Base-by-base conservation (phyloP, 202 grass and related monocot species). In the Digitaria exilis region DNA sequence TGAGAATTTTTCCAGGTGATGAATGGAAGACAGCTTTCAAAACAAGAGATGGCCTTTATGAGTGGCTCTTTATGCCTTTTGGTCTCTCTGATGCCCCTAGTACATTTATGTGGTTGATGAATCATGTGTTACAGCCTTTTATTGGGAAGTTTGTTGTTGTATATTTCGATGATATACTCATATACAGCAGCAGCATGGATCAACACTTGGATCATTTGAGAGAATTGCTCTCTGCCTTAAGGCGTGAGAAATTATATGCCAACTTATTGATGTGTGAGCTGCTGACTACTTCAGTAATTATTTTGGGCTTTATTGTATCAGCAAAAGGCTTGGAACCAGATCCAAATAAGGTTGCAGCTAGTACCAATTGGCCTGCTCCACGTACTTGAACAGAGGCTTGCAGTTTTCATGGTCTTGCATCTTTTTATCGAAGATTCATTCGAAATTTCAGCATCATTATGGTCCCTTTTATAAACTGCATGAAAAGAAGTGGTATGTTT, bases 11-110 rank as follows among this genome's bases (percentile, higher is more conserved):
- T 13, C 19, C 15, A 0, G 58, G 75, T 4, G 81, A 89, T 70
- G 67, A 89, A 41, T 89, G 81, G 81, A 89, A 89, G 16, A 89
- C 75, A 0, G 32, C 81, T 9, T 89, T 89, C 57, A 84, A 89
- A 17, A 89, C 75, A 37, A 58, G 64, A 26, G 51, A 89, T 4
- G 59, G 24, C 0, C 18, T 89, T 25, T 89, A 76, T 29, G 81
- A 80, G 32, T 88, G 63, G 65, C 0, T 74, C 2, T 49, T 79
- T 2, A 85, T 68, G 65, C 22, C 41, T 45, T 69, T 69, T 69
- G 66, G 66, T 15, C 39, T 69, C 3, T 69, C 66, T 69, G 45
- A 69, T 45, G 41, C 66, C 6, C 65, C 41, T 7, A 45, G 41
- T 69, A 69, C 41, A 16, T 69, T 69, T 26, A 69, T 69, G n/a